Conservation (phyloP, 495 filamentous ascomycete genomes). For the Neurospora tetrasperma region DNA sequence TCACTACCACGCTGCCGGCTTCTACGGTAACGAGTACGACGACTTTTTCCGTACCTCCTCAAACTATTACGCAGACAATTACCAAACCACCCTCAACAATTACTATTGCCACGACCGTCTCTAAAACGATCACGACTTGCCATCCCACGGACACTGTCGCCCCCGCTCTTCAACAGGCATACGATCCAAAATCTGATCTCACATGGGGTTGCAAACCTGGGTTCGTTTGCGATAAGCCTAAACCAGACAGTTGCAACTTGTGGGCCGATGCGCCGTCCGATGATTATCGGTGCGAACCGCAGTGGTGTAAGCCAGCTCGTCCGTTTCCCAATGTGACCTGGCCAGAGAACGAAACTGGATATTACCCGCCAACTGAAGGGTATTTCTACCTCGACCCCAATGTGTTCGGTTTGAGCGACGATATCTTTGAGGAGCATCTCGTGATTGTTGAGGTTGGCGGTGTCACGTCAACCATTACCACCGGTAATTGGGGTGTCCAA, state of each 20-base stretch:
- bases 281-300: conserved; percentile 43
- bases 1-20: conserved; percentile 21
- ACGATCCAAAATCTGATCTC: conserved; percentile 17
- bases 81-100: conserved; percentile 14
- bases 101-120: conserved; percentile 13
- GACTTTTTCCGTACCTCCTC: not conserved
- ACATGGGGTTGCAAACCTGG: conserved; percentile 57
- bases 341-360: conserved; percentile 31
- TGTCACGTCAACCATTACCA: conserved; percentile 22
- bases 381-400: conserved; percentile 58
- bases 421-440: conserved; percentile 41
- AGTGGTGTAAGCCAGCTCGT: conserved; percentile 44
- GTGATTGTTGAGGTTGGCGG: conserved; percentile 14
- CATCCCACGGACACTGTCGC: conserved; percentile 15
- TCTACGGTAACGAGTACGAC: conserved; percentile 15
- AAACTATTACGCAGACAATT: conserved; percentile 7
- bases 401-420: conserved; percentile 51
- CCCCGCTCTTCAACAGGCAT: not conserved
- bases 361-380: conserved; percentile 41
- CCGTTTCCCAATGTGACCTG: conserved; percentile 29
- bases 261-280: conserved; percentile 42
- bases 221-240: conserved; percentile 44
- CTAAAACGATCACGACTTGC: conserved; percentile 23
- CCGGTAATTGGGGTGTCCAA: conserved; percentile 39
- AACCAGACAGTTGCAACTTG: conserved; percentile 40